Conservation (phyloP, 345 rosid genomes). For the Mercurialis annua region DNA sequence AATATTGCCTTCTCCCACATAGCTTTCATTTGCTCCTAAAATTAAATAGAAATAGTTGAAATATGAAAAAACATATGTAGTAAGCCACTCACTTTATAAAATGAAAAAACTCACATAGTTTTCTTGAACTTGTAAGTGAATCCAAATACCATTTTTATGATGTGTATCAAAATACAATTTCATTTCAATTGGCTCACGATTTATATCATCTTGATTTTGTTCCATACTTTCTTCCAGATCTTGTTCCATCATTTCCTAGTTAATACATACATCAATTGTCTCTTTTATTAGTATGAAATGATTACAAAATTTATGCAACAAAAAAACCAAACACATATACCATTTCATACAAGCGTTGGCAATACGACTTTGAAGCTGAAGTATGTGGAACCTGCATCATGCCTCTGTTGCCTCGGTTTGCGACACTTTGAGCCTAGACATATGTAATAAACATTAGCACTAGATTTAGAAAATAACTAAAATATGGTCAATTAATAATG, state of each 20-base stretch:
- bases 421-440: neutral
- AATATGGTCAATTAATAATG: neutral
- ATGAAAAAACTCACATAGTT: neutral
- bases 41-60: neutral
- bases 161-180: neutral
- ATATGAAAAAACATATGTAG: neutral
- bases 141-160: neutral
- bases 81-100: neutral
- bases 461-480: neutral
- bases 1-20: neutral
- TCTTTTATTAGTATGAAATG: too few species aligned
- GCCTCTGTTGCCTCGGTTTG: neutral
- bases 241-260: neutral
- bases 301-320: too few species aligned
- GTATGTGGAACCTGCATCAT: neutral
- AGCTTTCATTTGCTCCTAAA: neutral
- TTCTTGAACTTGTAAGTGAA: neutral
- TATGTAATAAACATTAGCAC: neutral
- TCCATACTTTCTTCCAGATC: neutral
- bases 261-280: too few species aligned
- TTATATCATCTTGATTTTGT: neutral
- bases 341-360: conserved; percentile 1
- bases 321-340: neutral
- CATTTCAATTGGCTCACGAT: neutral
- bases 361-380: neutral